Evolutionary conservation across 2,329 filamentous ascomycete genomes (phyloP).

Genomic region (Apiospora aurea): DNA sequence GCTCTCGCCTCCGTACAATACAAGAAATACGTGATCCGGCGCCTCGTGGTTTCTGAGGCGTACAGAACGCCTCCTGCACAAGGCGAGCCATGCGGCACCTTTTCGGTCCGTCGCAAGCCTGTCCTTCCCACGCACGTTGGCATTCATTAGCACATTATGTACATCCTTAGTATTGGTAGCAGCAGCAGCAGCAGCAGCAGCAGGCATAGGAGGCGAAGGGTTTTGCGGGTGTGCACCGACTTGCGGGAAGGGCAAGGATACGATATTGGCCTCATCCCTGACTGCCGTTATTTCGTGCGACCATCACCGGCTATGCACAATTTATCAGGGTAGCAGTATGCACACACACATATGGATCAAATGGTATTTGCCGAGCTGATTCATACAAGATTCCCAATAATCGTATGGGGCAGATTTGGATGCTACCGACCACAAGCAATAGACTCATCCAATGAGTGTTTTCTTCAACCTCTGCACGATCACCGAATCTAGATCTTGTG

Average conservation of each 20-base stretch:
- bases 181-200: background rate
- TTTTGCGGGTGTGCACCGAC: constrained; percentile 4
- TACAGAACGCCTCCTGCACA: background rate
- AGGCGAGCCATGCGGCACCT: background rate
- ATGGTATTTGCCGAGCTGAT: background rate
- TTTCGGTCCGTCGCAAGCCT: constrained; percentile 3
- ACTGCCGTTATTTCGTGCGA: constrained; percentile 8
- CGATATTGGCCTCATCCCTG: constrained; percentile 19
- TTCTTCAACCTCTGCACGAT: constrained; percentile 20
- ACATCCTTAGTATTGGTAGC: background rate
- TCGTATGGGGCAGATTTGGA: background rate
- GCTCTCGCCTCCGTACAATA: background rate
- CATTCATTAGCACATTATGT: background rate
- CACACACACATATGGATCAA: constrained; percentile 1
- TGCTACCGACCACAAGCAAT: background rate
- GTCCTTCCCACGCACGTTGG: background rate
- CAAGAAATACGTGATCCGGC: background rate
- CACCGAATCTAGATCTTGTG: constrained; percentile 2
- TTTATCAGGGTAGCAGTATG: background rate
- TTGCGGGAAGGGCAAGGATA: constrained; percentile 8
- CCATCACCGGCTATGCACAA: background rate
- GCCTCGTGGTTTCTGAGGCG: background rate
- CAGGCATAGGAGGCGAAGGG: background rate
- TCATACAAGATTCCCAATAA: background rate
- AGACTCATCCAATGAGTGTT: background rate